These are phyloP conservation scores for Suillus lakei DNA, from an alignment of 768 basidiomycete species.

Conservation along the genomic window DNA sequence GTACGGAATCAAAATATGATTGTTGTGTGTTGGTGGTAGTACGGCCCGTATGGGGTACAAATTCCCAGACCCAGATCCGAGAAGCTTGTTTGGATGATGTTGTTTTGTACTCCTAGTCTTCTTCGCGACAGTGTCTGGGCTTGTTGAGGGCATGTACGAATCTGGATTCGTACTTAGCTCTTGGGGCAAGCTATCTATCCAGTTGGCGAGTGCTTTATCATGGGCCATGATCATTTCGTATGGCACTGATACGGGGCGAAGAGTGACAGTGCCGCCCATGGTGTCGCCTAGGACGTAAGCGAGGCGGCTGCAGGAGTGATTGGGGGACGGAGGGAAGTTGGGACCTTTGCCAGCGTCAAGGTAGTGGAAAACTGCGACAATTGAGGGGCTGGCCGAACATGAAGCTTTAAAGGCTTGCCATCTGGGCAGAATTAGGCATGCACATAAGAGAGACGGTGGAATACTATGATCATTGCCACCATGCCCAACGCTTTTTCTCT, in stretches of 20 bases:
- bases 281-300: conserved; percentile 82
- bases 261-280: conserved; percentile 82
- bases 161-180: conserved; percentile 77
- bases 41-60: too few relatives aligned
- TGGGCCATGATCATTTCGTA: conserved; percentile 75
- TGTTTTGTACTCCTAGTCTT: conserved; percentile 77
- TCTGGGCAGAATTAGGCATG: too few relatives aligned
- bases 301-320: conserved; percentile 42
- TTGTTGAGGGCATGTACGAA: conserved; percentile 74
- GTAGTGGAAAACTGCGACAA: too few relatives aligned
- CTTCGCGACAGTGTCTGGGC: conserved; percentile 56
- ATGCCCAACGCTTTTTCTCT: conserved; percentile 84
- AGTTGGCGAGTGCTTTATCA: conserved; percentile 70
- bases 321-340: conserved; percentile 65
- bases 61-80: conserved; percentile 8
- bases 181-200: conserved; percentile 76
- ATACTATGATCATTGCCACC: conserved; percentile 81
- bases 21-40: too few relatives aligned
- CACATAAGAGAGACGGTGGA: conserved; percentile 5
- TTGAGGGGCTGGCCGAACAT: conserved; percentile 87
- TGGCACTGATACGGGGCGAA: too few relatives aligned
- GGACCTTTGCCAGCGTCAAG: conserved; percentile 59
- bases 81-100: conserved; percentile 76
- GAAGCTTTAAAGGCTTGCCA: too few relatives aligned
- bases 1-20: too few relatives aligned